Evolutionary conservation across 2,329 filamentous ascomycete genomes (phyloP).

Genomic region (Fusarium pseudonygamai): DNA sequence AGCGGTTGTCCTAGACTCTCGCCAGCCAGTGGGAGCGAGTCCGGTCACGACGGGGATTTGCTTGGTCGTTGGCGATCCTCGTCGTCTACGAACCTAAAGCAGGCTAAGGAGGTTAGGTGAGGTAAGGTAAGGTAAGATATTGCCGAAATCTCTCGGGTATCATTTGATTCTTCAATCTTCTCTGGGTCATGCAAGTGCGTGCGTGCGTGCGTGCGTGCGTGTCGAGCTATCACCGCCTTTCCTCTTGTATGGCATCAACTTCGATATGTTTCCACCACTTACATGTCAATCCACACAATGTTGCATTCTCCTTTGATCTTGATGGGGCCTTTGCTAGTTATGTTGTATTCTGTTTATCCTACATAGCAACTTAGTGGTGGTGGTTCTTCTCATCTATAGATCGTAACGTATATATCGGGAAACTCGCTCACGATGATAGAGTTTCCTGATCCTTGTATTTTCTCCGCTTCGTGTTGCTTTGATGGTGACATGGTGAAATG

Average conservation of each 20-base stretch:
- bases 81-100: neutral
- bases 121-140: neutral
- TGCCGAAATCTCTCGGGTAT: conserved; percentile 5
- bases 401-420: no score
- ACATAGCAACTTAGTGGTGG: neutral
- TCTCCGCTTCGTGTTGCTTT: neutral
- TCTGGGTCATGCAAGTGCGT: conserved; percentile 11
- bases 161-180: conserved; percentile 14
- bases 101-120: neutral
- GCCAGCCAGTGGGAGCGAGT: conserved; percentile 19
- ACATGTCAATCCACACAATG: neutral
- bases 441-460: neutral
- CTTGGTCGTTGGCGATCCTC: conserved; percentile 10
- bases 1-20: neutral
- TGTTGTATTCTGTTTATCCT: neutral
- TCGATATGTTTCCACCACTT: neutral
- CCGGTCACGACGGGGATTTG: conserved; percentile 11
- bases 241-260: neutral
- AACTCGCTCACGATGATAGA: neutral
- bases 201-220: neutral
- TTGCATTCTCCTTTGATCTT: neutral
- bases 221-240: conserved; percentile 19
- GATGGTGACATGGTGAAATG: neutral
- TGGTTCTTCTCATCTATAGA: neutral
- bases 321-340: neutral